Conservation (phyloP, 805 yeast genomes). For the Ogataea ramenticola region DNA sequence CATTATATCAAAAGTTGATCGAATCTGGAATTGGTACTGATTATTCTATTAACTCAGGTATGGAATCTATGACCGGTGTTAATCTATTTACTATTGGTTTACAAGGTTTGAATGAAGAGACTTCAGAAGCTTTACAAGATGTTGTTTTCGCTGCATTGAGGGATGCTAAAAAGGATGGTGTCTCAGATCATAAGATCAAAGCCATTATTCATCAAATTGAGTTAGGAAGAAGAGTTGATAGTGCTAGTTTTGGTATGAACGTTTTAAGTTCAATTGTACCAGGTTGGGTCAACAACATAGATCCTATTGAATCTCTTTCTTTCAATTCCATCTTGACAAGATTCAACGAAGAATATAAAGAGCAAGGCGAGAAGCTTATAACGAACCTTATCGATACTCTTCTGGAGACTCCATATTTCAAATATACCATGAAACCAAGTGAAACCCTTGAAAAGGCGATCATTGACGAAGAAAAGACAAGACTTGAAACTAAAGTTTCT, state of each 20-base stretch:
- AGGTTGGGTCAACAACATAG: constrained; percentile 77
- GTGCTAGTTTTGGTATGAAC: constrained; percentile 83
- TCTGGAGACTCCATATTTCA: constrained; percentile 50
- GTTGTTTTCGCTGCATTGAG: constrained; percentile 41
- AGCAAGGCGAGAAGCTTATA: constrained; percentile 50
- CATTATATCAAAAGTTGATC: constrained; percentile 77
- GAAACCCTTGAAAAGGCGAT: constrained; percentile 44
- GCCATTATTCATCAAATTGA: constrained; percentile 89
- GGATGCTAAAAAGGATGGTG: constrained; percentile 34
- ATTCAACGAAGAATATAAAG: constrained; percentile 55
- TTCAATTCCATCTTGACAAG: constrained; percentile 52
- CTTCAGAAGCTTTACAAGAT: constrained; percentile 39
- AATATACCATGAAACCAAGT: constrained; percentile 71
- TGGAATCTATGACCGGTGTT: constrained; percentile 72
- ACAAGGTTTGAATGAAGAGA: constrained; percentile 56
- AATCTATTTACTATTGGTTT: constrained; percentile 80
- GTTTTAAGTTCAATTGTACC: constrained; percentile 69
- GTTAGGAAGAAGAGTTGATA: constrained; percentile 74
- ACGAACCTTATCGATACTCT: constrained; percentile 49
- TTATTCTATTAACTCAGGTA: constrained; percentile 80
- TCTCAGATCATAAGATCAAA: constrained; percentile 57
- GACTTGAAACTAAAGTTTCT: constrained; percentile 38
- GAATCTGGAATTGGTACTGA: constrained; percentile 84
- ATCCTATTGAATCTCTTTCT: constrained; percentile 62
- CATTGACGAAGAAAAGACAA: constrained; percentile 46